Evolutionary conservation across 2,329 filamentous ascomycete species (phyloP), one percentile per base, ranked within the genome.

Genomic region (Penicillium sp.): DNA sequence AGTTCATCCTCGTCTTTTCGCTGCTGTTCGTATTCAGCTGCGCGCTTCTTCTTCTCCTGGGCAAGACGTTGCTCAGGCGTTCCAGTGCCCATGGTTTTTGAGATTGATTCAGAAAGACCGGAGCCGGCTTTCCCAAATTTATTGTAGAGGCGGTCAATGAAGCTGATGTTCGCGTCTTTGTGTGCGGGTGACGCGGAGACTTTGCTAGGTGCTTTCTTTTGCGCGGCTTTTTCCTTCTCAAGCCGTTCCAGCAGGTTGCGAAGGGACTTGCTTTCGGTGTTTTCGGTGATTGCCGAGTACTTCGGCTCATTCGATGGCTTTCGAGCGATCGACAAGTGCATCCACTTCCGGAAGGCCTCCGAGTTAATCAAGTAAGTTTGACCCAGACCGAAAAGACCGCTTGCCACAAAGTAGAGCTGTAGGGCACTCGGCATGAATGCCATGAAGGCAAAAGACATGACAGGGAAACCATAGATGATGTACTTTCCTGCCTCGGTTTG

Each of bases 381-480:
- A 19, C 61, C 33, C 17, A 69, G 41, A 9, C 62, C 67, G 34
- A 72, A 60, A 0, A 66, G 3, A 52, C 70, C 68, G 4, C 66
- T 69, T 12, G 64, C 57, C 45, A 77, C 65, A 69, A 88, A 85
- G 70, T 80, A 84, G 28, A 86, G 61, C 61, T 85, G 82, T 2
- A 86, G 65, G 19, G 72, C 75, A 22, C 78, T 75, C 0, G 81
- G 77, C 63, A 78, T 76, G 53, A 69, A 77, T 12, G 70, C 59
- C 45, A 81, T 82, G 61, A 85, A 71, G 4, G 69, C 2, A 28
- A 79, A 67, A 7, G 79, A 73, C 2, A 84, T 31, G 6, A 65
- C 54, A 2, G 84, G 82, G 28, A 87, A 57, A 35, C 70, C 65
- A 35, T 69, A 64, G 13, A 67, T 54, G 31, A 77, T 49, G 2